Evolutionary conservation across 441 rosid genomes (phyloP).

Genomic region (Gossypium aridum): DNA sequence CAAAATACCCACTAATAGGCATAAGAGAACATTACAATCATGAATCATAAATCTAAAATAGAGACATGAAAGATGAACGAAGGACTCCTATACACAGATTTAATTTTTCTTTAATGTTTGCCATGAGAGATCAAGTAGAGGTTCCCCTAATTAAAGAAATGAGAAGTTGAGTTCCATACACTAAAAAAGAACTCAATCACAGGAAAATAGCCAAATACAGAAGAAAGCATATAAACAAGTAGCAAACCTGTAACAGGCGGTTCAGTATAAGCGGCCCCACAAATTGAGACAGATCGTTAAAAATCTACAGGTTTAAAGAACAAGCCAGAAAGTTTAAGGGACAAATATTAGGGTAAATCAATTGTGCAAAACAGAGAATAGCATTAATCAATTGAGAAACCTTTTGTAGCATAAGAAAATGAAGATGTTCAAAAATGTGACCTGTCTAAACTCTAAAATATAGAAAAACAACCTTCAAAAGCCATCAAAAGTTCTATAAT

Average conservation of each 20-base stretch:
- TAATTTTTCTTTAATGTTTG: background rate
- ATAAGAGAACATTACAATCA: background rate
- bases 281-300: slow-evolving; percentile 92
- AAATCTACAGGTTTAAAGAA: slow-evolving; percentile 43
- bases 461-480: slow-evolving; percentile 1
- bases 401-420: background rate
- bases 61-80: background rate
- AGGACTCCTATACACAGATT: background rate
- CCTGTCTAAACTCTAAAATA: background rate
- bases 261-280: slow-evolving; percentile 92
- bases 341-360: background rate
- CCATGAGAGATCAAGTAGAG: background rate
- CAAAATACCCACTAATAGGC: background rate
- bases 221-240: slow-evolving; percentile 6
- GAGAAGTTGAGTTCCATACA: background rate
- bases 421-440: background rate
- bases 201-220: background rate
- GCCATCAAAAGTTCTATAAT: background rate
- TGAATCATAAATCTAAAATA: background rate
- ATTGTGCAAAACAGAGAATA: slow-evolving; percentile 8
- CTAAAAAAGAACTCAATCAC: background rate
- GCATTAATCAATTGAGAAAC: slow-evolving; percentile 1
- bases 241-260: slow-evolving; percentile 75
- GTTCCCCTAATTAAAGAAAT: background rate
- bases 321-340: slow-evolving; percentile 3